Base-by-base conservation (phyloP, 1,139 yeast species). In the Hyphopichia fennica region DNA sequence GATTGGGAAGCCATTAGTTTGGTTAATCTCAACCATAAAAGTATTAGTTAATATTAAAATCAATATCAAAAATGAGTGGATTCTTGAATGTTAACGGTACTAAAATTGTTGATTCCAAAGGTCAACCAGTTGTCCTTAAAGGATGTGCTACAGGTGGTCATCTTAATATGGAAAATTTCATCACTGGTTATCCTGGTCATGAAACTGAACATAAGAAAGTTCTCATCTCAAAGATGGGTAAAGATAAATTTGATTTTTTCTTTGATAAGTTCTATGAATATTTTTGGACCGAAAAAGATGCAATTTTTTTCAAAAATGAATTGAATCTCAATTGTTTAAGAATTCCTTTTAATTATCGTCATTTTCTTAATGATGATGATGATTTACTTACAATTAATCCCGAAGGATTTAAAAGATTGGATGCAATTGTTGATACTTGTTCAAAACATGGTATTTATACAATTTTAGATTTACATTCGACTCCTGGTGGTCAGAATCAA, bases 401-500 rank as follows among this genome's bases (percentile, higher is more conserved):
- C 13, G 60, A 63, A 37, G 78, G 79, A 2, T 73, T 72, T 48
- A 62, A 63, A 46, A 58, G 65, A 41, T 55, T 73, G 45, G 77
- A 73, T 48, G 56, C 61, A 15, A 54, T 72, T 36, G 63, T 73
- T 31, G 62, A 72, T 41, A 54, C 63, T 34, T 72, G 78, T 50
- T 51, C 74, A 32, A 57, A 58, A 35, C 55, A 65, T 41, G 67
- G 68, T 4, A 66, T 73, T 40, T 73, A 72, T 50, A 68, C 75
- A 32, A 62, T 72, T 41, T 63, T 73, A 39, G 79, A 73, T 47
- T 63, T 73, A 35, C 78, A 73, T 48, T 62, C 77, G 10, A 64
- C 60, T 20, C 78, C 78, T 10, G 78, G 78, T 20, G 78, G 78
- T 16, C 77, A 72, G 52, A 72, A 70, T 51, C 78, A 72, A 53